A percentile compares a stretch with the other conserved stretches of the same genome.
phyloP scores from a whole-genome alignment of 2,329 filamentous ascomycete species.

The Catunica adiposa region DNA sequence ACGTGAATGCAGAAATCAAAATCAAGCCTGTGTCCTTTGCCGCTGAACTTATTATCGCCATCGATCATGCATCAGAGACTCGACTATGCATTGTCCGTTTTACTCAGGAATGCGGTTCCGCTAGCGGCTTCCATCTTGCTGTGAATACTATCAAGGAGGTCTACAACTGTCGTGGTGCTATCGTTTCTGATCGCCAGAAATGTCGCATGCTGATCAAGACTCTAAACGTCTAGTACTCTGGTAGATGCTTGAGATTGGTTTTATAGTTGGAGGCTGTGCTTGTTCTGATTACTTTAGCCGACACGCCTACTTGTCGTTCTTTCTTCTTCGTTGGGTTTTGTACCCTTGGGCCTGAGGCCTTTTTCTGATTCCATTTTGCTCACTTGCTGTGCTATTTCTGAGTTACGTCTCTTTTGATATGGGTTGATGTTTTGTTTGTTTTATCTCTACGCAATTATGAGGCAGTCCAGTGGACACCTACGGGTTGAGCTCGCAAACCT shows the following conservation, averaged over 20 bases:
- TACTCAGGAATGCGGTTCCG: constrained; percentile 81
- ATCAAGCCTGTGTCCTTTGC: constrained; percentile 82
- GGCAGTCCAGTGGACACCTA: too few relatives aligned
- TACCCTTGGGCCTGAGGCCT: neutral
- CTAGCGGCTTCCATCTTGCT: constrained; percentile 72
- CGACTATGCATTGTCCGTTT: constrained; percentile 70
- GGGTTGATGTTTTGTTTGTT: neutral
- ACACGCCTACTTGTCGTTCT: neutral
- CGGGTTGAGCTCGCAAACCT: too few relatives aligned
- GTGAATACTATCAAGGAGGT: constrained; percentile 59
- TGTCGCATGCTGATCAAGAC: constrained; percentile 60
- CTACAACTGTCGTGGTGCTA: constrained; percentile 45
- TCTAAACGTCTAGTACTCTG: constrained; percentile 22
- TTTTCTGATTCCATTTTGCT: neutral
- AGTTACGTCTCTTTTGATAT: neutral
- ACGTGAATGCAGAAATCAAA: constrained; percentile 44
- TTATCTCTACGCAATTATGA: neutral
- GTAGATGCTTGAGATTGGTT: neutral
- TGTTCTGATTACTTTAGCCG: too few relatives aligned
- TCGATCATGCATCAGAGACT: constrained; percentile 64
- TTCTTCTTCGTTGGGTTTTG: constrained; percentile 1
- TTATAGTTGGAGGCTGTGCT: neutral
- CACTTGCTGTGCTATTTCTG: neutral
- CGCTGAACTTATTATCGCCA: constrained; percentile 72
- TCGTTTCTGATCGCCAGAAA: constrained; percentile 52